phyloP scores from a whole-genome alignment of 208 protist genomes.

The Acanthamoeba royreba region DNA sequence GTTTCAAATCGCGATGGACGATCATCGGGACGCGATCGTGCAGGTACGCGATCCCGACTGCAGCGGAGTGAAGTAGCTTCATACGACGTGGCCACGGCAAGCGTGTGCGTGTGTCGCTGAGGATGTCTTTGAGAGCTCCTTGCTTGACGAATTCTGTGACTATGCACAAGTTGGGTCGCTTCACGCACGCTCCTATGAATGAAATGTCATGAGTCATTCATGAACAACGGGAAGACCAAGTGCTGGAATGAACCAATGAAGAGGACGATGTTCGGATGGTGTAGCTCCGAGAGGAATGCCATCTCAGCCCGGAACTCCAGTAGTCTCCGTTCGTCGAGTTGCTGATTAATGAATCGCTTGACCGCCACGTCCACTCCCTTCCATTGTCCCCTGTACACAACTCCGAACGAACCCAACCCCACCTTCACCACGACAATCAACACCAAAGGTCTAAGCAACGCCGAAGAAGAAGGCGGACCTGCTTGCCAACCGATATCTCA shows the following conservation, averaged over 20 bases:
- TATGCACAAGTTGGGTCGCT: slow-evolving; percentile 68
- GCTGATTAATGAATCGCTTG: slow-evolving; percentile 35
- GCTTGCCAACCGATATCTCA: neutral
- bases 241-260: neutral
- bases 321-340: neutral
- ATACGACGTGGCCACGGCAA: neutral
- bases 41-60: slow-evolving; percentile 26
- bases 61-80: neutral
- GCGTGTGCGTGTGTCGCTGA: neutral
- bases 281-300: slow-evolving; percentile 15
- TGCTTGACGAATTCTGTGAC: slow-evolving; percentile 66
- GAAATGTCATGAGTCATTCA: neutral
- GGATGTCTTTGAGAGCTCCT: slow-evolving; percentile 58
- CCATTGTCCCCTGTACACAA: slow-evolving; percentile 2
- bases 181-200: slow-evolving; percentile 34
- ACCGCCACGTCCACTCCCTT: slow-evolving; percentile 20
- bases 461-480: neutral
- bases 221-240: neutral
- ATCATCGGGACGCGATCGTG: neutral
- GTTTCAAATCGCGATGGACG: neutral
- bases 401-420: neutral
- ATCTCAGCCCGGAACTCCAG: slow-evolving; percentile 24
- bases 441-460: neutral
- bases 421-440: neutral
- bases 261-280: slow-evolving; percentile 26